phyloP scores from a whole-genome alignment of 768 basidiomycete genomes.

The Pulveroboletus sp. region DNA sequence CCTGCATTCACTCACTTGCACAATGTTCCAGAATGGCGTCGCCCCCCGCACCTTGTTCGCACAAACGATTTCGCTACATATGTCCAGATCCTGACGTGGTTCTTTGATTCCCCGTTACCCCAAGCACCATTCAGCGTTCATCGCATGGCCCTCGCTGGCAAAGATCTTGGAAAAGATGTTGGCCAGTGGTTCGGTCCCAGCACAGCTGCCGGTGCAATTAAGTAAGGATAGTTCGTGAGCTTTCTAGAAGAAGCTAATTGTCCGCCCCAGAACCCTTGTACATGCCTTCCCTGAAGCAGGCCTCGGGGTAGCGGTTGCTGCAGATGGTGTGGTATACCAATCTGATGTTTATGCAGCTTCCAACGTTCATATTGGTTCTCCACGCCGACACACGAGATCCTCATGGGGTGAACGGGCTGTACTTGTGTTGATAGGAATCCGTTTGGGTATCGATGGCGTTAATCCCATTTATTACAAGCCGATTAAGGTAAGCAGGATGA shows the following conservation, averaged over 20 bases:
- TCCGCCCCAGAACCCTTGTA: constrained; percentile 58
- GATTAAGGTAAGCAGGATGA: constrained; percentile 49
- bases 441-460: constrained; percentile 88
- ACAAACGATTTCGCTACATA: constrained; percentile 78
- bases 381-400: constrained; percentile 27
- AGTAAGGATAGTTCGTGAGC: constrained; percentile 40
- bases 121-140: constrained; percentile 92
- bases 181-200: constrained; percentile 99
- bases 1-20: constrained; percentile 6
- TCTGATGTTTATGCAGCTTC: constrained; percentile 85
- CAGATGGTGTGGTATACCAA: constrained; percentile 79
- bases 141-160: constrained; percentile 91
- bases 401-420: constrained; percentile 84
- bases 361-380: constrained; percentile 27
- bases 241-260: constrained; percentile 3
- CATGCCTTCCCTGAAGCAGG: constrained; percentile 75
- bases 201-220: constrained; percentile 95
- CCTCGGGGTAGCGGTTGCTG: constrained; percentile 76
- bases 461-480: constrained; percentile 93
- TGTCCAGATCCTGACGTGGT: constrained; percentile 91
- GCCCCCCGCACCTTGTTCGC: constrained; percentile 56
- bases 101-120: constrained; percentile 83
- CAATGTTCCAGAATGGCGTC: constrained; percentile 67
- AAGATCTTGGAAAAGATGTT: constrained; percentile 90
- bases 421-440: constrained; percentile 77